Base-by-base conservation (phyloP, 140 eudicot genomes). In the Stevia rebaudiana region DNA sequence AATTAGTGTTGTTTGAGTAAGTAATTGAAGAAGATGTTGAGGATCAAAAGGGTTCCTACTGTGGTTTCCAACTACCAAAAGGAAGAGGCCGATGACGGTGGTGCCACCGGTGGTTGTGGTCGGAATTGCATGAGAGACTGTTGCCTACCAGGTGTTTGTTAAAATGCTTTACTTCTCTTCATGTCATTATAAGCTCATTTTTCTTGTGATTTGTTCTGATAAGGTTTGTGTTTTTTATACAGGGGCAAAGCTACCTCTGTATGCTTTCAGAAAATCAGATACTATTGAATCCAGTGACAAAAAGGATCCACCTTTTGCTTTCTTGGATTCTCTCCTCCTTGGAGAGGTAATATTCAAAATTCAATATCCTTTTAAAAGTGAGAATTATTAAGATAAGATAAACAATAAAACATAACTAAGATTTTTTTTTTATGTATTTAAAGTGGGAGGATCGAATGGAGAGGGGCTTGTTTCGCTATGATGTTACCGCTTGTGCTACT, bases 401-500 rank as follows among this genome's bases (percentile, higher is more conserved):
- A 28, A 28, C 2, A 2, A 28, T 28, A 28, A 28, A 28, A 28
- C 33, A 28, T 28, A 28, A 4, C 63, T 76, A 54, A 66, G 31
- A 30, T 70, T 79, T 46, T 9, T 21, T 42, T 15, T 56, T 31
- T 31, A 30, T 25, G 7, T 56, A 3, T 72, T 59, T 46, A n/a
- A 51, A 88, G 96, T 92, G 98, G 98, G 98, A 88, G 81, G 95
- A 92, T 65, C 92, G 96, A 6, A 69, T 70, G 68, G 87, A 88
- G 76, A 77, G 84, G 63, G 98, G 96, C n/a, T 82, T 92, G 17
- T 92, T 92, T 62, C 96, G 98, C 61, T 92, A 92, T 70, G 98
- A 92, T 67, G 96, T 92, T 79, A 92, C 98, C 76, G 95, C 98
- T 48, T 92, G 98, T 17, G 85, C 86, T 76, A 92, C 98, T 41